Base-by-base conservation (phyloP, 2,329 filamentous ascomycete genomes). In the Botryosphaeria dothidea region DNA sequence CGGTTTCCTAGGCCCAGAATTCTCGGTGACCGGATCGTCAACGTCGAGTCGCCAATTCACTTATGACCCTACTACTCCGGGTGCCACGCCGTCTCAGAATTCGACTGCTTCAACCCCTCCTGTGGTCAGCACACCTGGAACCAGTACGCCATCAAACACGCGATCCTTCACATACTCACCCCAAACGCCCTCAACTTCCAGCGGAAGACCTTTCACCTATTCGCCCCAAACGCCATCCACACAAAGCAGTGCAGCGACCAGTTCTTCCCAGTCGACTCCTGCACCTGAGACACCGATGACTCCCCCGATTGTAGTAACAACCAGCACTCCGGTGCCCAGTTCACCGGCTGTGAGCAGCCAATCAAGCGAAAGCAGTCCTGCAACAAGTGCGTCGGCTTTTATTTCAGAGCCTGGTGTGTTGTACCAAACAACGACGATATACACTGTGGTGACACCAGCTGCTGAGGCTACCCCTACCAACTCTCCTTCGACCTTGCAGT, bases 381-480 rank as follows among this genome's bases (percentile, higher is more conserved):
- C 43, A 31, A n/a, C 45, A 27, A 27, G 58, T 34, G 45, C 45
- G 6, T 23, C 58, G 29, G 31, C 58, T 4, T 49, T 49, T 19
- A 34, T 51, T 38, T 49, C 43, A 49, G 23, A 62, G 34, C 29
- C 43, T 5, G 58, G 58, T 23, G 58, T 49, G 45, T 17, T 43
- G 54, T 54, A 58, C 46, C 41, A 31, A 45, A 60, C 58, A 29
- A 56, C 64, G 36, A 63, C 64, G 21, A 48, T 64, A 19, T 52
- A 57, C 51, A 60, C 38, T 3, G 19, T 45, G 5, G n/a, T 36
- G 8, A 61, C 58, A n/a, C 34, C 63, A 52, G 29, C 43, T 19
- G 41, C 66, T 25, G 21, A 29, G 21, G 23, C 64, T 17, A 46
- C 36, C 36, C 3, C 21, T 11, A 29, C 56, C 15, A 21, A 48